Conservation (phyloP, 306 rosid species). For the Vigna trinervia region DNA sequence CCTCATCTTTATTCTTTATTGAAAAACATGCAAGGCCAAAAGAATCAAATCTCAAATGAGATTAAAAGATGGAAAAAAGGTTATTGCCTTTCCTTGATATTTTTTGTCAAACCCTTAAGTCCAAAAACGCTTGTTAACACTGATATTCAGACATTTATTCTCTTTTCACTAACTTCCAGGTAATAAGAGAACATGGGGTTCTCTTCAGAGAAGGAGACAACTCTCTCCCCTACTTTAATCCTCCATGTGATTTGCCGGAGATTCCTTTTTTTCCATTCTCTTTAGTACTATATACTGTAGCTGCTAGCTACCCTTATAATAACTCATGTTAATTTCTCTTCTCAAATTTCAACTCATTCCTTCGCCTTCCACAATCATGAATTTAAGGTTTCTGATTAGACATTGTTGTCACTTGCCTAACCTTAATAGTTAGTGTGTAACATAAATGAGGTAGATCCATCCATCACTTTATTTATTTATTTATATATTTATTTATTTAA, state of each 20-base stretch:
- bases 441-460: constrained; percentile 43
- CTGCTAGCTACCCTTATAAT: no score
- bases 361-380: constrained; percentile 43
- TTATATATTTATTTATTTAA: neutral
- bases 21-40: constrained; percentile 54
- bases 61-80: constrained; percentile 50
- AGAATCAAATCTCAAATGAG: constrained; percentile 55
- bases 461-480: neutral
- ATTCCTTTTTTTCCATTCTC: constrained; percentile 23
- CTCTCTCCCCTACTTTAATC: constrained; percentile 47
- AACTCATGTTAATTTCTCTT: no score
- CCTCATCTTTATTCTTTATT: constrained; percentile 39
- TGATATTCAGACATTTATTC: constrained; percentile 55
- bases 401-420: constrained; percentile 40
- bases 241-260: constrained; percentile 54
- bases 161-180: constrained; percentile 56
- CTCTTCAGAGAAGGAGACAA: constrained; percentile 46
- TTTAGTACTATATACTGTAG: neutral
- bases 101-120: constrained; percentile 25
- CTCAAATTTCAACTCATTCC: neutral
- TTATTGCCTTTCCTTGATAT: constrained; percentile 46
- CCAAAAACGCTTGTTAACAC: constrained; percentile 32
- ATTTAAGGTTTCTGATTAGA: constrained; percentile 47
- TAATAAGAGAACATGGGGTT: constrained; percentile 48
- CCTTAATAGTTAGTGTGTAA: constrained; percentile 4